Evolutionary conservation across 2,329 filamentous ascomycete genomes (phyloP).

Genomic region (Paraconiothyrium sp.): DNA sequence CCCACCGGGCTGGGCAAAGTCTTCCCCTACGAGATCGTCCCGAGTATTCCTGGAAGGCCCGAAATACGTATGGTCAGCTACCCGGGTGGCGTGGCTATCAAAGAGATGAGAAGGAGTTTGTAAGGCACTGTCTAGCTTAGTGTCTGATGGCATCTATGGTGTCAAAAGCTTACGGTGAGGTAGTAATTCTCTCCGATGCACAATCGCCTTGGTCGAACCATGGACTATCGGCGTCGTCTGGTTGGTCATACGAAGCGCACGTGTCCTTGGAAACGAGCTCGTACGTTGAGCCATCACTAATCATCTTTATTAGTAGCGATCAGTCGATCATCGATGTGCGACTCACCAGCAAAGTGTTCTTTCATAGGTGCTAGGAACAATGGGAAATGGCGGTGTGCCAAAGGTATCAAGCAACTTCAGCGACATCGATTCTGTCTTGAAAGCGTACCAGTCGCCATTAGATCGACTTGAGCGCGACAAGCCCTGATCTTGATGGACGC

Average conservation of each 20-base stretch:
- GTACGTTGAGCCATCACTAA: neutral
- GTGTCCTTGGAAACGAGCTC: neutral
- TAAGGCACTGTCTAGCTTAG: neutral
- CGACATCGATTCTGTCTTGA: neutral
- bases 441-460: neutral
- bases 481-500: neutral
- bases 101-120: neutral
- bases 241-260: neutral
- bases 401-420: neutral
- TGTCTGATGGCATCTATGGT: neutral
- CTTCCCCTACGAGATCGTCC: neutral
- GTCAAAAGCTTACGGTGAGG: neutral
- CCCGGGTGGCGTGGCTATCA: neutral
- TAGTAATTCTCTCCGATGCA: neutral
- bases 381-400: neutral
- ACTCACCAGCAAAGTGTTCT: neutral
- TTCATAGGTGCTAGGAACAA: neutral
- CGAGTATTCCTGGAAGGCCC: neutral
- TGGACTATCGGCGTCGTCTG: neutral
- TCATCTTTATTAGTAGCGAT: neutral
- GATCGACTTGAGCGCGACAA: neutral
- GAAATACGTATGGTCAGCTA: neutral
- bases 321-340: neutral
- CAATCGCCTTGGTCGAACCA: neutral
- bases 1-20: neutral